Evolutionary conservation across 768 basidiomycete genomes (phyloP).

Genomic region (Phylloporus sp.): DNA sequence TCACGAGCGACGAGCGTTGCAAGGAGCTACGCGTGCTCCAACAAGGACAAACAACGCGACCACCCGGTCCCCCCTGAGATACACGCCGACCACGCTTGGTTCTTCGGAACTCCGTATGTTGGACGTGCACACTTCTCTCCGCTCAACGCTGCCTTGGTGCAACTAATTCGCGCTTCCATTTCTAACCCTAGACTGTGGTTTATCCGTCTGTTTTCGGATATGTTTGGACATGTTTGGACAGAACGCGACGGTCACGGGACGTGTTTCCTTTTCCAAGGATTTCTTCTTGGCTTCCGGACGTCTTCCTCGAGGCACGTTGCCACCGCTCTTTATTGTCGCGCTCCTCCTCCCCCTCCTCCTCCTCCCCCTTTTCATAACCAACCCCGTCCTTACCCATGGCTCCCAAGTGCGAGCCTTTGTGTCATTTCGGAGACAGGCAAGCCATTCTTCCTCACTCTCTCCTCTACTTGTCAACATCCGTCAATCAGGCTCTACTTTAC

Average conservation of each 20-base stretch:
- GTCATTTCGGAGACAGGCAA: conserved; percentile 75
- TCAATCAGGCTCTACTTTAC: conserved; percentile 77
- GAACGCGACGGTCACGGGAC: conserved; percentile 36
- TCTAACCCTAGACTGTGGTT: conserved; percentile 26
- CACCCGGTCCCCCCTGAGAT: conserved; percentile 6
- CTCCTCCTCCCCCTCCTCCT: conserved; percentile 10
- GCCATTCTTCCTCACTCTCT: conserved; percentile 16
- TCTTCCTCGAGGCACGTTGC: conserved; percentile 29
- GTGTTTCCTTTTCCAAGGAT: conserved; percentile 30
- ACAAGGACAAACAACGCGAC: conserved; percentile 40
- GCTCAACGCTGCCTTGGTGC: background rate
- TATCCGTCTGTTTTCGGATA: conserved; percentile 1
- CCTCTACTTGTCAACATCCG: conserved; percentile 4
- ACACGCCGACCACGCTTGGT: background rate
- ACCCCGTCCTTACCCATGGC: conserved; percentile 30
- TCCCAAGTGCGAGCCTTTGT: conserved; percentile 65
- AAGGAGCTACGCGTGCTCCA: conserved; percentile 33
- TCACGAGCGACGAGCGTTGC: conserved; percentile 3
- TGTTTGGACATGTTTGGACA: conserved; percentile 23
- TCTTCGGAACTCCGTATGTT: conserved; percentile 3
- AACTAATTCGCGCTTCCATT: too few species aligned
- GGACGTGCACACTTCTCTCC: background rate
- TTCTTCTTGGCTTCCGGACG: conserved; percentile 23
- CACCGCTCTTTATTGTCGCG: conserved; percentile 23
- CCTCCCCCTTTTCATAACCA: background rate